Base-by-base conservation (phyloP, 768 basidiomycete genomes). In the Tulasnella sp. region DNA sequence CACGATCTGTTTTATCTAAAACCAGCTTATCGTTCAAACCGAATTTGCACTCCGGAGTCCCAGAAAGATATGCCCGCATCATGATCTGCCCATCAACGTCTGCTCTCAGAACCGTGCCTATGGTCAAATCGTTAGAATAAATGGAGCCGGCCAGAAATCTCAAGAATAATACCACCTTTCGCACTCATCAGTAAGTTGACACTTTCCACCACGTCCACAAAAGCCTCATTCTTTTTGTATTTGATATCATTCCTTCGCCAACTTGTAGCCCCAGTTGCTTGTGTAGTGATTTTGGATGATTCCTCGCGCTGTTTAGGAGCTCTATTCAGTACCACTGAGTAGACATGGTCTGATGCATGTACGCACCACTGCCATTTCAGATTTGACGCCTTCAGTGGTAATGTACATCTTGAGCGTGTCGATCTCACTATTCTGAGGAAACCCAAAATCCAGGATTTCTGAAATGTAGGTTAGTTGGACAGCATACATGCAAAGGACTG, bases 181-280 rank as follows among this genome's bases (percentile, higher is more conserved):
- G 91, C 85, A 63, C 89, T 93, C 92, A 98, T 95, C 59, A 88
- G 82, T 48, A 98, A 65, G 61, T 99, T 98, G 55, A 99, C 87
- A 2, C 76, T 87, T 69, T 99, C 95, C 37, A 99, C 86, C 7
- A 99, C 95, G 62, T 99, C 95, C n/a, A 99, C 93, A 58, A 98
- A 99, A 0, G 95, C 95, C 62, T 99, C 95, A 58, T 99, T 99
- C 75, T 98, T 99, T 72, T 95, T 85, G 67, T 99, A 98, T 65
- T 92, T 93, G 61, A 98, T 92, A 62, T 96, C 95, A 13, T 78
- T 82, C 52, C 92, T 73, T 35, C 95, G 71, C 95, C 95, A 99
- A 64, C 83, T 93, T 28, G 86, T 96, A 25, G 87, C 83, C 0
- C 95, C 95, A 0, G 95, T 99, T 7, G 95, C 93, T 70, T 99